phyloP scores from a whole-genome alignment of 352 stramenopile genomes.

The Phytophthora megakarya region DNA sequence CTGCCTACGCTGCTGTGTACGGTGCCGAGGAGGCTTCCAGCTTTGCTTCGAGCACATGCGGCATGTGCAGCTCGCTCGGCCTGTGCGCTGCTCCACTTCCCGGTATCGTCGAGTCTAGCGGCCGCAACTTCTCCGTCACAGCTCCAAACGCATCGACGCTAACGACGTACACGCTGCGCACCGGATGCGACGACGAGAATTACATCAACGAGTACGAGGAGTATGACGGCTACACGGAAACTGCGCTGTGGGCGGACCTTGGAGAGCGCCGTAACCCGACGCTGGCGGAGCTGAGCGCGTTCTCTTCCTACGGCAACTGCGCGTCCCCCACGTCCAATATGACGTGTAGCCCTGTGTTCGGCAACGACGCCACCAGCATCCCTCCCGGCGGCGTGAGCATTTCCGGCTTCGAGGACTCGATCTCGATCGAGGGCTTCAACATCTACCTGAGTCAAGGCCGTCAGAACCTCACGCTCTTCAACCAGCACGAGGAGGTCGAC shows the following conservation, averaged over 20 bases:
- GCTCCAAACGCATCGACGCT: conserved; percentile 34
- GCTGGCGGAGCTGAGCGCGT: conserved; percentile 48
- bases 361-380: conserved; percentile 58
- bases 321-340: conserved; percentile 49
- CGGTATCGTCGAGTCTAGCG: conserved; percentile 55
- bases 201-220: conserved; percentile 58
- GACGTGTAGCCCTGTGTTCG: conserved; percentile 57
- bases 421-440: conserved; percentile 40
- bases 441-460: conserved; percentile 63
- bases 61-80: conserved; percentile 40
- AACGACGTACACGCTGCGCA: conserved; percentile 47
- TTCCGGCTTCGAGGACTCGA: conserved; percentile 48
- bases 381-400: conserved; percentile 52
- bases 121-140: conserved; percentile 50
- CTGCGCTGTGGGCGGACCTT: conserved; percentile 50
- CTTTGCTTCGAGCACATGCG: conserved; percentile 46
- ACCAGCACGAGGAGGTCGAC: conserved; percentile 45
- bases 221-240: conserved; percentile 50
- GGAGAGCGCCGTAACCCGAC: conserved; percentile 55
- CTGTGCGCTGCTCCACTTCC: conserved; percentile 64
- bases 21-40: conserved; percentile 38
- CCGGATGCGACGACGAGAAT: conserved; percentile 61
- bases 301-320: conserved; percentile 61
- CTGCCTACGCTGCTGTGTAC: conserved; percentile 47
- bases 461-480: conserved; percentile 67